These are phyloP conservation scores for Rhododendron griersonianum DNA, from an alignment of 148 eudicot genomes.

Conservation along the genomic window DNA sequence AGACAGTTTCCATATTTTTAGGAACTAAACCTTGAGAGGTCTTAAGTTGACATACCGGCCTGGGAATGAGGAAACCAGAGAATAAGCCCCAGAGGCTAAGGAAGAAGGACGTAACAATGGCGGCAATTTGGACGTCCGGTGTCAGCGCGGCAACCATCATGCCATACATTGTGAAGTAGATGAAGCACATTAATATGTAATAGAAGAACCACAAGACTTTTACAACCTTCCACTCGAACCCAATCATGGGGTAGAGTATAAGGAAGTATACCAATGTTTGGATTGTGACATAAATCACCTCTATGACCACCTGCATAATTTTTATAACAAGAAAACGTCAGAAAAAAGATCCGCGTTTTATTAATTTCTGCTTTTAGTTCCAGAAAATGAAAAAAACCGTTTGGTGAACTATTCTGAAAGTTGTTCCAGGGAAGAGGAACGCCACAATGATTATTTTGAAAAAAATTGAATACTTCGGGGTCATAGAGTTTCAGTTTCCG, in stretches of 20 bases:
- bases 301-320: constrained; percentile 23
- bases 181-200: constrained; percentile 38
- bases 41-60: constrained; percentile 23
- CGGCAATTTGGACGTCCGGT: constrained; percentile 34
- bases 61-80: constrained; percentile 43
- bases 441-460: background rate
- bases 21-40: background rate
- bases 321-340: background rate
- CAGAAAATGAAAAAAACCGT: background rate
- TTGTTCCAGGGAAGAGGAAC: background rate
- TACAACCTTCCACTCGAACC: constrained; percentile 28
- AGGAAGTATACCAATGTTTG: constrained; percentile 38
- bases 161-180: constrained; percentile 42
- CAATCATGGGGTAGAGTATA: constrained; percentile 40
- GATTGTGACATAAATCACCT: constrained; percentile 27
- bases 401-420: background rate
- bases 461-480: background rate
- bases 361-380: background rate
- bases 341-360: background rate
- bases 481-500: background rate
- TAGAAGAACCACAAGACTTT: constrained; percentile 40
- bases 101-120: constrained; percentile 39
- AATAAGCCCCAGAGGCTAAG: constrained; percentile 45
- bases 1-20: background rate
- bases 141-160: constrained; percentile 54